Base-by-base conservation (phyloP, 2,329 filamentous ascomycete species). In the Sordariomycetes sp. region DNA sequence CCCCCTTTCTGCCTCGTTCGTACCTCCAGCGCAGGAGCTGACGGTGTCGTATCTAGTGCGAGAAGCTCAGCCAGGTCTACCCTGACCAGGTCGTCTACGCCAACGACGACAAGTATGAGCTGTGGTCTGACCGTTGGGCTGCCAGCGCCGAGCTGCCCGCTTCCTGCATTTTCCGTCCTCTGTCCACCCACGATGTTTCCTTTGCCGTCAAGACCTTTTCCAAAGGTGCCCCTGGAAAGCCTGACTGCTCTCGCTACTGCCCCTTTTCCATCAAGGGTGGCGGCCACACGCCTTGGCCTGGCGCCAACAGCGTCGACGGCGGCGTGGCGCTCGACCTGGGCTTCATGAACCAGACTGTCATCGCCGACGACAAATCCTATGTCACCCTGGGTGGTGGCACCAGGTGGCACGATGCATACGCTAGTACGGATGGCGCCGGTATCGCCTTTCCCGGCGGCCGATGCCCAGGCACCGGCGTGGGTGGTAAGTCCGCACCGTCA, bases 281-380 rank as follows among this genome's bases (percentile, higher is more conserved):
- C 14, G 23, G 23, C 23, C 23, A 25, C 23, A 25, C 23, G 23
- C 21, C 21, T 24, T 8, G 8, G 8, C 25, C 8, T 9, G 25
- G 25, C 25, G 25, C 25, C 25, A 28, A 28, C 25, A 28, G n/a
- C 25, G 17, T 28, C n/a, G 25, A 28, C 25, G 29, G 29, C n/a
- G 29, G 29, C 8, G 11, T 17, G 8, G 5, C 17, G 19, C 3
- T 31, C 29, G 29, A 15, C 29, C n/a, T 31, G 16, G 9, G n/a
- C 29, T n/a, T 15, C 16, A n/a, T 31, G 19, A 31, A n/a, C 19
- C n/a, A 3, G 6, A n/a, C 17, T 8, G 29, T 15, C 11, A 3
- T 31, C 10, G 9, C 29, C 16, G 29, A 3, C n/a, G 29, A 31
- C 15, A 17, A 17, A 8, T 12, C 16, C 3, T 14, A 18, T 5